Evolutionary conservation across 352 stramenopile genomes (phyloP), one percentile per base, ranked within the genome.

Genomic region (Phytophthora palmivora): DNA sequence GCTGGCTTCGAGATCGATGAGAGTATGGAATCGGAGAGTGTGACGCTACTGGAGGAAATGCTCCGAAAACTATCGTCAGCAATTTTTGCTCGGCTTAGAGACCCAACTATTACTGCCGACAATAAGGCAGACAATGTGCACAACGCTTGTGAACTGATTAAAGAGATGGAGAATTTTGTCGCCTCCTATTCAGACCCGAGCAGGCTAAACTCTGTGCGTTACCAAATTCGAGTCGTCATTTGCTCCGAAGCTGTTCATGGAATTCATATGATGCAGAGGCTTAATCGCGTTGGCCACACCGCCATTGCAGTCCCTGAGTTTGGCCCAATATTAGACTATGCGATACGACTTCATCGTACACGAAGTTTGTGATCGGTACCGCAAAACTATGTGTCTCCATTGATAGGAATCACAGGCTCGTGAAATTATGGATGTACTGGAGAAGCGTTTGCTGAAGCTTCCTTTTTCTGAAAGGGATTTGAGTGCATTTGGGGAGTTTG

Each of bases 211-310:
- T 58, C 55, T 0, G 63, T 57, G 2, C 19, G 38, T 44, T 36
- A 18, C n/a, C 21, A 21, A 21, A 6, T 65, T 19, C 51, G 61
- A 24, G 30, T 34, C 18, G 4, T 28, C n/a, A 38, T 64, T 15
- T 8, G 16, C 0, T 47, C 51, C 9, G 46, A 58, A 48, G 45
- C 42, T 9, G 32, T 18, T 2, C 48, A 58, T 28, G 36, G 43
- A 11, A 51, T 76, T 18, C 62, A 72, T 48, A 58, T 72, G 56
- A 70, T 72, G 67, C 46, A 76, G 52, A 76, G 59, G 28, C 38
- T 72, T 2, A 32, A 72, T 45, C 52, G 67, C 14, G 53, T 69
- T 42, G 63, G 66, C 30, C 41, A 72, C 14, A 34, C 44, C 45
- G 54, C 46, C 0, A 30, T 58, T 19, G n/a, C 48, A 0, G 56